Evolutionary conservation across 208 protist species (phyloP), one percentile per base, ranked within the genome.

Genomic region (Leishmania aethiopica): DNA sequence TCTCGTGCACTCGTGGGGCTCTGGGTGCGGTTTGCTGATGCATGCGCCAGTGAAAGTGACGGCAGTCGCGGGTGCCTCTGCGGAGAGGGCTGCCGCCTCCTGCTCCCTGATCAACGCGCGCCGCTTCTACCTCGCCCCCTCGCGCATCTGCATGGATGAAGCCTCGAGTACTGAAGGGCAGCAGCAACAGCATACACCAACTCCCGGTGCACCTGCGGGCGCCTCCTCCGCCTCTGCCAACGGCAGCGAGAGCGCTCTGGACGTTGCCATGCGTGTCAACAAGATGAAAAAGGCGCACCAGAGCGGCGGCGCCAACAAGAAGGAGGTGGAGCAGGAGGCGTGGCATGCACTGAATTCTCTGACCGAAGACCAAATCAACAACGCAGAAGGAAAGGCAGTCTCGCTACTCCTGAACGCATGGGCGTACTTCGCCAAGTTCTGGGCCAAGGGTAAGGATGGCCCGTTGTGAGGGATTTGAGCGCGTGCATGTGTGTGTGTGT

Each of bases 351-450:
- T 98, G 60, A 96, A 98, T 83, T 89, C 84, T 51, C 79, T 98
- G 62, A 93, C 89, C 7, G 95, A 98, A 81, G 89, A 94, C 32
- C 89, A 93, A 64, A 96, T 98, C 73, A 95, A 96, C 81, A 87
- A 78, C n/a, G 92, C 95, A 0, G 93, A 98, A 49, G 95, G 95
- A n/a, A 97, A 97, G 77, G 93, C 90, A 10, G 92, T 98, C 13
- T 91, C 95, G 51, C 82, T 98, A 77, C 83, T 97, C 87, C 88
- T 98, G 35, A 98, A 98, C 79, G 85, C 91, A n/a, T 98, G 95
- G 95, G 93, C 95, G 57, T 97, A 98, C 85, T 98, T 98, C 83
- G 89, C 95, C 5, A 98, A 98, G 87, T 96, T 88, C 67, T 98
- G 95, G 95, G 93, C 92, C 5, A 93, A 93, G 70, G 95, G 95